Percentiles rank a stretch among this genome's conserved stretches.
Conservation (phyloP, 441 rosid genomes). For the Dalechampia spathulata region DNA sequence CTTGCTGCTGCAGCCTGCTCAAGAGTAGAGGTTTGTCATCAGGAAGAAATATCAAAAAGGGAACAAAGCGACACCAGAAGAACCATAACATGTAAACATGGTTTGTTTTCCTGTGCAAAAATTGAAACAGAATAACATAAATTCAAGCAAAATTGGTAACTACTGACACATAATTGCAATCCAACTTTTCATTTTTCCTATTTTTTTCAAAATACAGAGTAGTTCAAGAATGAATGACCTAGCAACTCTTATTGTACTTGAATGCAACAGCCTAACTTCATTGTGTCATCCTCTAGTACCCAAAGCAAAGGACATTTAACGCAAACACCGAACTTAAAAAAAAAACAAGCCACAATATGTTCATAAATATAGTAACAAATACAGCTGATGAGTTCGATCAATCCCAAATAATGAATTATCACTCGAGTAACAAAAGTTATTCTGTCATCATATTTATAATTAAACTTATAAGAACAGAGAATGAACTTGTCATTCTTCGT, state of each 20-base stretch:
- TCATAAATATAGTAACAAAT: background rate
- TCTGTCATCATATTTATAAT: no score
- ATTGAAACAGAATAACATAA: background rate
- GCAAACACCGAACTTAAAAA: no score
- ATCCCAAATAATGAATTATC: background rate
- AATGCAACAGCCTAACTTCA: no score
- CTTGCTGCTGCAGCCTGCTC: constrained; percentile 20
- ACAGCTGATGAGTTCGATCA: background rate
- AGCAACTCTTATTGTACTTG: no score
- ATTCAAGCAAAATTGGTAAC: background rate
- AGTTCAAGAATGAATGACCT: no score
- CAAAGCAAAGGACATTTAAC: no score
- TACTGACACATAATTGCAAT: background rate
- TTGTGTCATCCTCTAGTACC: no score
- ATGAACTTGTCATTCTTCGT: no score
- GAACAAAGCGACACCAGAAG: background rate
- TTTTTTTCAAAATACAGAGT: no score
- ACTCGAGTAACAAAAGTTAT: no score
- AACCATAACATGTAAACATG: background rate
- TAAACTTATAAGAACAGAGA: no score
- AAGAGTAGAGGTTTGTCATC: background rate
- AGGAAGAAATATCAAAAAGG: background rate
- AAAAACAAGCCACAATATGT: background rate
- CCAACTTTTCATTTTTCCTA: background rate
- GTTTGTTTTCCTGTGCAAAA: background rate